Percentiles rank a stretch among this genome's conserved stretches.
phyloP scores from a whole-genome alignment of 305 asterid species.

The Fraxinus floribunda region DNA sequence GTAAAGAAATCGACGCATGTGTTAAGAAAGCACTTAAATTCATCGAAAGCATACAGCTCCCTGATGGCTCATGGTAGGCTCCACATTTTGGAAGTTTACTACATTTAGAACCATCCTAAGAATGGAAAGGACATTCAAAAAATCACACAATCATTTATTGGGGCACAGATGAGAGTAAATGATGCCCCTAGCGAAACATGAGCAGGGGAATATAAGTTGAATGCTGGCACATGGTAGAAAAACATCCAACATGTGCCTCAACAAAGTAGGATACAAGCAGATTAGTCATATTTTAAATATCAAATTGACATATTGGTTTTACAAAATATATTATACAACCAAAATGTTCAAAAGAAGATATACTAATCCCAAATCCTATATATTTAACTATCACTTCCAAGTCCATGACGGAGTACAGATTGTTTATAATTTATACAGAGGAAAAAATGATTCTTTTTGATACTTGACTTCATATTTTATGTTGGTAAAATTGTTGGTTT shows the following conservation, averaged over 20 bases:
- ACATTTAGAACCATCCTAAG: not conserved
- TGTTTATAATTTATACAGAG: not conserved
- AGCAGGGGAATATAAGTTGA: not conserved
- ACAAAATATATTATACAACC: not conserved
- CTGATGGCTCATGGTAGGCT: constrained; percentile 60
- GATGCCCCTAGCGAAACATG: not conserved
- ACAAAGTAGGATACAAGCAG: not conserved
- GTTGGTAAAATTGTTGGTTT: not conserved
- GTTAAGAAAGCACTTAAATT: constrained; percentile 43
- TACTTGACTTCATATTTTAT: not conserved
- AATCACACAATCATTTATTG: not conserved
- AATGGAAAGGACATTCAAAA: not conserved
- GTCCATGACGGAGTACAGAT: not conserved
- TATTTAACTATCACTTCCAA: not conserved
- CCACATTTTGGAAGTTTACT: not conserved
- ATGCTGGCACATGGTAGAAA: not conserved
- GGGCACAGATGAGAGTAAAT: not conserved
- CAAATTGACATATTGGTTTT: not conserved
- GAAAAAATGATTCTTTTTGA: not conserved
- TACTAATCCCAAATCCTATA: not conserved
- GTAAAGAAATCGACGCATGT: constrained; percentile 41
- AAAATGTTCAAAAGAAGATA: not conserved
- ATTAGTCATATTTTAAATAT: not conserved
- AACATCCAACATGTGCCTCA: not conserved
- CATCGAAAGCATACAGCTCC: constrained; percentile 43